Conservation (phyloP, 192 early-diverging fungal genomes). For the Ramicandelaber brevisporus region DNA sequence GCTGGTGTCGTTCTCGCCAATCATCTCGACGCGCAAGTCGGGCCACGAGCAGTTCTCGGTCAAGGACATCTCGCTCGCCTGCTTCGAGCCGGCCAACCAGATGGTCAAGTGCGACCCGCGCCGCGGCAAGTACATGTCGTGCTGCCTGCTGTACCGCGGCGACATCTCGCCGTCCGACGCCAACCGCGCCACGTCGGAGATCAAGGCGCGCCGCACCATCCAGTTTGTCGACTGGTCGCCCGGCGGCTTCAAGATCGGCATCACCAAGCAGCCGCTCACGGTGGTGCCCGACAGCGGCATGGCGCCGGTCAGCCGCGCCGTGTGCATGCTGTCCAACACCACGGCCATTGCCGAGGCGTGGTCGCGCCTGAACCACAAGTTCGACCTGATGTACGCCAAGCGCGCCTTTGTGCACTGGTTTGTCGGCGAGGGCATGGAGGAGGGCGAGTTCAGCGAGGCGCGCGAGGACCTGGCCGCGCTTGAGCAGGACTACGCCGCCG, state of each 20-base stretch:
- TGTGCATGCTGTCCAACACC: slow-evolving; percentile 98
- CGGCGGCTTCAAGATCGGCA: slow-evolving; percentile 98
- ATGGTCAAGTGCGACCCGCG: slow-evolving; percentile 99
- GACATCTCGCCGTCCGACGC: slow-evolving; percentile 97
- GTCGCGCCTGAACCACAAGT: slow-evolving; percentile 98
- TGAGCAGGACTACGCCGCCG: slow-evolving; percentile 99
- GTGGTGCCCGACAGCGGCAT: slow-evolving; percentile 82
- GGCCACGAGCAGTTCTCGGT: slow-evolving; percentile 92
- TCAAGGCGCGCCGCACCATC: slow-evolving; percentile 91
- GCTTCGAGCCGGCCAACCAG: slow-evolving; percentile 96
- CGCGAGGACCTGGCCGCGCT: slow-evolving; percentile 98
- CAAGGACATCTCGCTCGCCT: slow-evolving; percentile 82
- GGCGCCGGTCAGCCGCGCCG: slow-evolving; percentile 88
- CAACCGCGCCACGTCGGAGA: slow-evolving; percentile 63
- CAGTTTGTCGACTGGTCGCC: slow-evolving; percentile 99
- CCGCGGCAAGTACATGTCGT: slow-evolving; percentile 97
- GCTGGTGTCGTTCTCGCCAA: slow-evolving; percentile 87
- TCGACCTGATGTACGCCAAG: slow-evolving; percentile 99
- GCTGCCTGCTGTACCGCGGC: slow-evolving; percentile 96
- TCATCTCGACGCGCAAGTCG: slow-evolving; percentile 86
- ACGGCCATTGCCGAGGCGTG: slow-evolving; percentile 98
- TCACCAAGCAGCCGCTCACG: slow-evolving; percentile 82
- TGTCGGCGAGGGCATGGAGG: slow-evolving; percentile 99
- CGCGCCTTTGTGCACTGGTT: slow-evolving; percentile 99
- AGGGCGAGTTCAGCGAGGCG: slow-evolving; percentile 99